phyloP scores from a whole-genome alignment of 225 moss, liverwort and hornwort species.

The Polytrichum formosum region DNA sequence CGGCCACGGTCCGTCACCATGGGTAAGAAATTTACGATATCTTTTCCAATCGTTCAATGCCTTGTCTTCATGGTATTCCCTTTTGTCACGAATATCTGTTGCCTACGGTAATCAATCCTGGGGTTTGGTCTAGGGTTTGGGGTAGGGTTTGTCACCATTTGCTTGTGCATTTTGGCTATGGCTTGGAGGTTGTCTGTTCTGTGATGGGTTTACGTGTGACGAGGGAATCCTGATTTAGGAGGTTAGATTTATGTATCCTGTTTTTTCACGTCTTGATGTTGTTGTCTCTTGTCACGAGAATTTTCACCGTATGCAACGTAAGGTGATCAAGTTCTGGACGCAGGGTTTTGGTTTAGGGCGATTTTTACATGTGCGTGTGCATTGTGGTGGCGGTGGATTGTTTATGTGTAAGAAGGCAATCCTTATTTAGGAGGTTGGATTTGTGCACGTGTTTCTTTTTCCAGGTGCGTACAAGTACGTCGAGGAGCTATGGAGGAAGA shows the following conservation, averaged over 20 bases:
- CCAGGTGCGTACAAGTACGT: slow-evolving; percentile 84
- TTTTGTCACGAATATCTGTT: neutral
- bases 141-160: too few species aligned
- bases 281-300: neutral
- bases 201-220: neutral
- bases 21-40: neutral
- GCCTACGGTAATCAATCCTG: too few species aligned
- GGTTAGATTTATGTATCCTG: neutral
- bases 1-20: neutral
- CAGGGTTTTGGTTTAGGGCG: neutral
- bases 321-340: neutral
- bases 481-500: slow-evolving; percentile 89
- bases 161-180: neutral
- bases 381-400: neutral
- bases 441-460: neutral
- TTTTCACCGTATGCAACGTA: neutral
- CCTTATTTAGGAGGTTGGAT: neutral
- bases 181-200: neutral
- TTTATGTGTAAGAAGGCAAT: neutral
- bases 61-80: neutral
- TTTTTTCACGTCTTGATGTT: neutral
- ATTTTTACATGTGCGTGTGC: neutral
- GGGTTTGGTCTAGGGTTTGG: too few species aligned
- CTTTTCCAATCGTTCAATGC: neutral
- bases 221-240: neutral